Evolutionary conservation across 2,329 filamentous ascomycete genomes (phyloP), one percentile per base, ranked within the genome.

Genomic region (Aspergillus persii): DNA sequence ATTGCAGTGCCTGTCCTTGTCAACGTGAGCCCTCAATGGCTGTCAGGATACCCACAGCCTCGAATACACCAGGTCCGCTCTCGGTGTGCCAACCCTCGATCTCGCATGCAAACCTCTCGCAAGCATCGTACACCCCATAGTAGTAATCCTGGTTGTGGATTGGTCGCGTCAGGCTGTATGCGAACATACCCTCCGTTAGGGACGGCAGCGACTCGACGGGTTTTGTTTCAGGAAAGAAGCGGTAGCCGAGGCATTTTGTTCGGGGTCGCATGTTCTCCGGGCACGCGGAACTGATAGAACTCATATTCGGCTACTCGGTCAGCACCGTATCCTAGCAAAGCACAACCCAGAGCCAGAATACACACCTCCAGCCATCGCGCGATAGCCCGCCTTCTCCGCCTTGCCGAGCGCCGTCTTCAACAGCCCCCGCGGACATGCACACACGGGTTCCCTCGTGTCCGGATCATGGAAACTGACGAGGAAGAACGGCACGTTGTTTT

Each of bases 31-130:
- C 41, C 47, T 54, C n/a, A 55, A 29, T 3, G 15, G n/a, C 9
- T 15, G 29, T 50, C 36, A 30, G 9, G 26, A 49, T 48, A 74
- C 80, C 68, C 67, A 84, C 92, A 11, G 95, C 95, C 79, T 99
- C 95, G 74, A 94, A 98, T 3, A 99, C 95, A 49, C 93, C 93
- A 0, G 93, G 93, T 0, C 93, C 93, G 65, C 89, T 93, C 78
- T 97, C 93, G 8, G 93, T 96, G 79, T 97, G 93, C 93, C 93
- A 97, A 50, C 93, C 92, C 74, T 97, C 93, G 52, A 97, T 90
- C 63, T 89, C 84, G 71, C 91, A 95, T 46, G 83, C 80, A 78
- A 96, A 96, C 61, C 86, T 81, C 64, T 84, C 82, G 78, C 92
- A 96, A 0, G 89, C 85, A 64, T 96, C 86, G 76, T 91, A 96